These are phyloP conservation scores for Cucumis melo DNA, from an alignment of 306 rosid genomes.

Conservation along the genomic window DNA sequence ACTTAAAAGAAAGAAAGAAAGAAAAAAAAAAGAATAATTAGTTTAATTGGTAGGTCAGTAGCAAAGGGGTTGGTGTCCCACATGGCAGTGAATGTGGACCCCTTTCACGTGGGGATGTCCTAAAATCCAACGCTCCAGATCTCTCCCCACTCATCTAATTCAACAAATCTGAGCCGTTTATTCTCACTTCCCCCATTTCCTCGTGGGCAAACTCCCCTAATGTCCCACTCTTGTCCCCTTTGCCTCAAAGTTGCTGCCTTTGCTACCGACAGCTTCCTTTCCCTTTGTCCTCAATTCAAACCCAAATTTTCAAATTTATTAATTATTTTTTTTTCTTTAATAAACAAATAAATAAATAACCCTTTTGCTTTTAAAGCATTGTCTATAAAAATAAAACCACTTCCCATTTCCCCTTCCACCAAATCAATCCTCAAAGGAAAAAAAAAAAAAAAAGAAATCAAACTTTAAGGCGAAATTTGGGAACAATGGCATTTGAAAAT, in stretches of 20 bases:
- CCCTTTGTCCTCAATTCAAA: conserved; percentile 63
- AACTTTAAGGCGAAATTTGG: neutral
- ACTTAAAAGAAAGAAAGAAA: no score
- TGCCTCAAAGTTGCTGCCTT: conserved; percentile 7
- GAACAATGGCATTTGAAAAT: neutral
- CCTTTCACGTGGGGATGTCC: neutral
- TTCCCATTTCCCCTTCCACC: neutral
- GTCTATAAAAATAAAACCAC: neutral
- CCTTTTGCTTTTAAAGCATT: neutral
- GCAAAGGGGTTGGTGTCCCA: neutral
- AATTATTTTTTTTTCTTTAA: neutral
- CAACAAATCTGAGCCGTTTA: neutral
- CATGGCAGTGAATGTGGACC: neutral
- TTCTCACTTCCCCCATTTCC: neutral
- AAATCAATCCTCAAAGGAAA: neutral
- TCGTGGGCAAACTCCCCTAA: conserved; percentile 5
- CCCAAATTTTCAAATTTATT: neutral
- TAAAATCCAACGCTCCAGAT: neutral
- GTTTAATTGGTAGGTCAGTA: neutral
- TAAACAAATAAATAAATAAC: neutral
- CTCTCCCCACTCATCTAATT: neutral
- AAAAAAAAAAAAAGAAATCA: neutral
- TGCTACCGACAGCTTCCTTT: conserved; percentile 64
- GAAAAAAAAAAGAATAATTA: no score
- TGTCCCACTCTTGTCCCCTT: neutral